phyloP scores from a whole-genome alignment of 2,329 filamentous ascomycete genomes.

The Monilinia aucupariae region DNA sequence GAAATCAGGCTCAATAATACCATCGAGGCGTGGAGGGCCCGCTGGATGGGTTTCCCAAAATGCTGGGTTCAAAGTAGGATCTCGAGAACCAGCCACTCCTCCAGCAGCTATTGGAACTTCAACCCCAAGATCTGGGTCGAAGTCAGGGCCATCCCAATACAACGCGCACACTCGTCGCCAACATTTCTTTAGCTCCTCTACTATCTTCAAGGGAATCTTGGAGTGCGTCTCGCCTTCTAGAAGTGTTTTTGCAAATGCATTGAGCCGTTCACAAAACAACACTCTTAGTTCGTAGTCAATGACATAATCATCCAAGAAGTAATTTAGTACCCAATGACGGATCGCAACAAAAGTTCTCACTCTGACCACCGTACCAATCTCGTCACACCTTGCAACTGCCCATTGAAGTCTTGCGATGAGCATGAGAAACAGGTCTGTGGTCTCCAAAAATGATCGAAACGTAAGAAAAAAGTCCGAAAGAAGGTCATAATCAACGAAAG shows the following conservation, averaged over 20 bases:
- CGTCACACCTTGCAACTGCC: slow-evolving; percentile 74
- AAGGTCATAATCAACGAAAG: slow-evolving; percentile 92
- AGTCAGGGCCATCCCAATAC: slow-evolving; percentile 77
- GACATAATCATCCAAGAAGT: slow-evolving; percentile 93
- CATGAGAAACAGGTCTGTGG: slow-evolving; percentile 72
- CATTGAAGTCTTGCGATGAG: slow-evolving; percentile 79
- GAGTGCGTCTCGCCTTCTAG: slow-evolving; percentile 40
- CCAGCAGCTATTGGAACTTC: slow-evolving; percentile 70
- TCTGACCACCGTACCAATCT: slow-evolving; percentile 86
- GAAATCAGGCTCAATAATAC: slow-evolving; percentile 36
- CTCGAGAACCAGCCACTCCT: slow-evolving; percentile 59
- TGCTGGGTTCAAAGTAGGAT: slow-evolving; percentile 49
- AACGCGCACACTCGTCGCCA: slow-evolving; percentile 87
- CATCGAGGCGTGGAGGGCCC: slow-evolving; percentile 43
- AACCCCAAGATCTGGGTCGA: slow-evolving; percentile 53
- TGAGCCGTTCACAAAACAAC: slow-evolving; percentile 76
- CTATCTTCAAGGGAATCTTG: slow-evolving; percentile 69
- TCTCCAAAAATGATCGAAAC: slow-evolving; percentile 79
- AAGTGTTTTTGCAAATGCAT: slow-evolving; percentile 57
- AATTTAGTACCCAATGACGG: slow-evolving; percentile 96
- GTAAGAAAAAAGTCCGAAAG: slow-evolving; percentile 98
- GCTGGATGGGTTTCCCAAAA: slow-evolving; percentile 45
- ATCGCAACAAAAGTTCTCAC: slow-evolving; percentile 93
- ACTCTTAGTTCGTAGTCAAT: slow-evolving; percentile 66
- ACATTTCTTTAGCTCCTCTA: slow-evolving; percentile 92